These are phyloP conservation scores for Candida multigemmis DNA, from an alignment of 805 yeast species.

Conservation along the genomic window DNA sequence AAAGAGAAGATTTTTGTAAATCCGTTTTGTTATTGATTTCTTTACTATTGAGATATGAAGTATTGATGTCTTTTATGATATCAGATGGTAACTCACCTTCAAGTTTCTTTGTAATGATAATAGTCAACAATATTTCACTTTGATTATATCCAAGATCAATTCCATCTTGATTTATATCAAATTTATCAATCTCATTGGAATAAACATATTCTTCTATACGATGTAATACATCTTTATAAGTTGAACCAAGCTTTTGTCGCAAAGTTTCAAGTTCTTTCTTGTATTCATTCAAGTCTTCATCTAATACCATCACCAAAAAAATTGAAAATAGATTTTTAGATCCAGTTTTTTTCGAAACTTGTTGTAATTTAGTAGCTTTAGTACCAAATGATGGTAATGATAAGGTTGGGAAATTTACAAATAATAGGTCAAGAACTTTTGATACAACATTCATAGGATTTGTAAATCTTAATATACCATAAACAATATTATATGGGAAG, in stretches of 20 bases:
- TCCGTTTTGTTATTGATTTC: no score
- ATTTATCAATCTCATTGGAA: no score
- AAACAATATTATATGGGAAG: constrained; percentile 74
- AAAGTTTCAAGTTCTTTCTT: constrained; percentile 20
- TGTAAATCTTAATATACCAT: constrained; percentile 69
- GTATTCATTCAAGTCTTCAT: constrained; percentile 8
- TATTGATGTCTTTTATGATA: constrained; percentile 8
- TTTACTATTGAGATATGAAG: no score
- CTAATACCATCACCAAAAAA: constrained; percentile 48
- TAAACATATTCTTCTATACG: constrained; percentile 19
- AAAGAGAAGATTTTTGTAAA: no score
- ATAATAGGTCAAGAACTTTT: constrained; percentile 67
- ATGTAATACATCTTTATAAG: constrained; percentile 12
- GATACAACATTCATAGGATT: constrained; percentile 84
- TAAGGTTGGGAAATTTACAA: constrained; percentile 37
- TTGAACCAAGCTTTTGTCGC: constrained; percentile 24
- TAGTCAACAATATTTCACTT: no score
- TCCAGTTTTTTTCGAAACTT: constrained; percentile 6
- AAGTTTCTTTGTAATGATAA: no score
- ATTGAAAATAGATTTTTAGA: constrained; percentile 49
- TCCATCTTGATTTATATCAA: no score
- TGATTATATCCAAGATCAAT: no score
- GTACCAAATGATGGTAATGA: constrained; percentile 12
- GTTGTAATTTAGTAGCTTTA: constrained; percentile 2
- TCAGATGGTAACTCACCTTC: constrained; percentile 5